Conservation (phyloP, 2,329 filamentous ascomycete species). For the Pseudopithomyces maydicus region DNA sequence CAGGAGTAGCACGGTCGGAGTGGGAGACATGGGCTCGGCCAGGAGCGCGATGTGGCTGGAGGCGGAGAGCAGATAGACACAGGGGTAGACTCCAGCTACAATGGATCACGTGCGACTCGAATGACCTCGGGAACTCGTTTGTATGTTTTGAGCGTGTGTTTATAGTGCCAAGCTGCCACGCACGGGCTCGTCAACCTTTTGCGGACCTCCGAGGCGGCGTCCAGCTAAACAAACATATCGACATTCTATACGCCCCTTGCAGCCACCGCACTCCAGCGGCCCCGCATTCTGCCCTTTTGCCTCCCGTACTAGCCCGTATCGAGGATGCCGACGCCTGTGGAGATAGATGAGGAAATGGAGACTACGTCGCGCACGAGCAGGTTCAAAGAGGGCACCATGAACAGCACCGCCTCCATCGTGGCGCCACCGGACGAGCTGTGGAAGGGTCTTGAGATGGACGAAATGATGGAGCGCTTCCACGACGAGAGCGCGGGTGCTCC, state of each 20-base stretch:
- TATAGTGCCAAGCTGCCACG: background rate
- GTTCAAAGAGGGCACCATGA: conserved; percentile 71
- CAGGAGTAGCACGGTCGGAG: conserved; percentile 62
- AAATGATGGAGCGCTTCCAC: conserved; percentile 90
- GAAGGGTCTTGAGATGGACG: conserved; percentile 94
- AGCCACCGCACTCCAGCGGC: background rate
- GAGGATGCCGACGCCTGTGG: background rate
- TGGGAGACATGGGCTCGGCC: conserved; percentile 33
- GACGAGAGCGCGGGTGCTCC: conserved; percentile 27
- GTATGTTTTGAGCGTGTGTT: too few relatives aligned
- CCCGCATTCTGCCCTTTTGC: background rate
- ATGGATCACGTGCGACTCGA: background rate
- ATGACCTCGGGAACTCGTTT: background rate
- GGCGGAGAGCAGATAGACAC: conserved; percentile 12
- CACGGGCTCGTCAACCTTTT: background rate
- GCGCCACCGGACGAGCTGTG: conserved; percentile 50
- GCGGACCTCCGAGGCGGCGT: background rate
- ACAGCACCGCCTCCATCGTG: conserved; percentile 33
- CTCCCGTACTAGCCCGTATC: background rate
- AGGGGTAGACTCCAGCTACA: background rate
- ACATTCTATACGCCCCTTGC: conserved; percentile 3
- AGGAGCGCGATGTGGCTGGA: conserved; percentile 38
- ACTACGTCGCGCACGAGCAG: conserved; percentile 26
- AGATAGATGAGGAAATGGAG: conserved; percentile 1
- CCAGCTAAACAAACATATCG: background rate